Evolutionary conservation across 768 basidiomycete genomes (phyloP).

Genomic region (Amanita pseudoporphyria): DNA sequence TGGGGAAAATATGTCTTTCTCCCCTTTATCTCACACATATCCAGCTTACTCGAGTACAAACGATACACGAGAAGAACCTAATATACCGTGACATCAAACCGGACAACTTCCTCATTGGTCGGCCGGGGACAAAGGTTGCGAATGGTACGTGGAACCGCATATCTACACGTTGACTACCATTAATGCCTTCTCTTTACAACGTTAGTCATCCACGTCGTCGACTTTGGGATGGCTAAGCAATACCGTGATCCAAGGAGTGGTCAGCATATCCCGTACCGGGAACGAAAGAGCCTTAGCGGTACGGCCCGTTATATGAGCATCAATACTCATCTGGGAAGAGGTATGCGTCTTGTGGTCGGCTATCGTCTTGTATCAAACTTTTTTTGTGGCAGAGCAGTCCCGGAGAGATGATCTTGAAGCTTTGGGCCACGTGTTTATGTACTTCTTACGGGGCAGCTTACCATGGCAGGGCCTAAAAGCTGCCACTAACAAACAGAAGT

Average conservation of each 20-base stretch:
- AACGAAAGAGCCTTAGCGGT: conserved; percentile 93
- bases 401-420: conserved; percentile 96
- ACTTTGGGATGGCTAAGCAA: conserved; percentile 99
- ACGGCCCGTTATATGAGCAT: conserved; percentile 99
- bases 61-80: conserved; percentile 98
- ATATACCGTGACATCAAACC: conserved; percentile 99
- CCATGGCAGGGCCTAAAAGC: conserved; percentile 99
- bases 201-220: conserved; percentile 84
- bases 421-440: conserved; percentile 99
- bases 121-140: conserved; percentile 82
- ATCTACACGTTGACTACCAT: conserved; percentile 1
- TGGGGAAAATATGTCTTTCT: neutral
- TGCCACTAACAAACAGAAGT: conserved; percentile 99
- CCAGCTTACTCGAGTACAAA: conserved; percentile 90
- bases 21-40: conserved; percentile 4
- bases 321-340: conserved; percentile 96
- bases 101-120: conserved; percentile 97
- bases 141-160: conserved; percentile 46
- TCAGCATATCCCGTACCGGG: conserved; percentile 98
- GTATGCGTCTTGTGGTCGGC: conserved; percentile 31
- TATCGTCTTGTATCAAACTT: conserved; percentile 2
- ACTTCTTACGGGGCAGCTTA: conserved; percentile 92
- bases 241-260: conserved; percentile 99
- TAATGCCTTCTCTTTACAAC: neutral
- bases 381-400: conserved; percentile 56